Conservation (phyloP, 208 protist genomes). For the Trypanosoma brucei region DNA sequence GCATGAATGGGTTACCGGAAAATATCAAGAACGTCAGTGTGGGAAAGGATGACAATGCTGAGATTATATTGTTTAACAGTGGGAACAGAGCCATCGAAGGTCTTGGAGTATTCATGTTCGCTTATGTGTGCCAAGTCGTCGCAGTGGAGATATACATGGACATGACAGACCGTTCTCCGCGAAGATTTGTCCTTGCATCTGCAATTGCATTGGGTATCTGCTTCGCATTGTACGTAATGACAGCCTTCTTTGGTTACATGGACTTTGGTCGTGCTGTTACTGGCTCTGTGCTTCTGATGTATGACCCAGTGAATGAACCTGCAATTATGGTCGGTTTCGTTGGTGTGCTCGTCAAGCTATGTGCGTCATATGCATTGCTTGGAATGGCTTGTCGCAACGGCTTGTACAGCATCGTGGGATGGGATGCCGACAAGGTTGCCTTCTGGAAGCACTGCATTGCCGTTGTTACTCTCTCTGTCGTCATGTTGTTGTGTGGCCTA, state of each 20-base stretch:
- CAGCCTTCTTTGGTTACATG: constrained; percentile 57
- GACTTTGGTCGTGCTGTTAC: constrained; percentile 47
- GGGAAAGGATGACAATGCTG: neutral
- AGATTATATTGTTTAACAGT: constrained; percentile 13
- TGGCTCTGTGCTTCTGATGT: constrained; percentile 54
- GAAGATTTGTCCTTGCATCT: constrained; percentile 33
- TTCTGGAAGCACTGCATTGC: constrained; percentile 54
- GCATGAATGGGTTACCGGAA: constrained; percentile 27
- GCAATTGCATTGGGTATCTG: constrained; percentile 41
- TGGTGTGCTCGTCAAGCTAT: constrained; percentile 58
- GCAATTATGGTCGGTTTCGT: constrained; percentile 54
- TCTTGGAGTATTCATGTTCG: constrained; percentile 38
- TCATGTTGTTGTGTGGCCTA: constrained; percentile 59
- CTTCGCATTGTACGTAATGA: constrained; percentile 48
- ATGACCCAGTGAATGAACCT: constrained; percentile 49
- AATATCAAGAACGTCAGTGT: constrained; percentile 4
- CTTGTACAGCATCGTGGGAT: constrained; percentile 49
- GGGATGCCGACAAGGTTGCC: constrained; percentile 48
- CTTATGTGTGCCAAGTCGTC: constrained; percentile 59
- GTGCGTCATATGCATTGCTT: constrained; percentile 47
- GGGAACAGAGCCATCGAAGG: constrained; percentile 18
- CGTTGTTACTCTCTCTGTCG: constrained; percentile 38
- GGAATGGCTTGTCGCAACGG: constrained; percentile 57
- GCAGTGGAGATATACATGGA: constrained; percentile 44
- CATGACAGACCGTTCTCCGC: constrained; percentile 26